A percentile compares a stretch with the other conserved stretches of the same genome.
phyloP scores from a whole-genome alignment of 2,329 filamentous ascomycete genomes.

The Claviceps fusiformis region DNA sequence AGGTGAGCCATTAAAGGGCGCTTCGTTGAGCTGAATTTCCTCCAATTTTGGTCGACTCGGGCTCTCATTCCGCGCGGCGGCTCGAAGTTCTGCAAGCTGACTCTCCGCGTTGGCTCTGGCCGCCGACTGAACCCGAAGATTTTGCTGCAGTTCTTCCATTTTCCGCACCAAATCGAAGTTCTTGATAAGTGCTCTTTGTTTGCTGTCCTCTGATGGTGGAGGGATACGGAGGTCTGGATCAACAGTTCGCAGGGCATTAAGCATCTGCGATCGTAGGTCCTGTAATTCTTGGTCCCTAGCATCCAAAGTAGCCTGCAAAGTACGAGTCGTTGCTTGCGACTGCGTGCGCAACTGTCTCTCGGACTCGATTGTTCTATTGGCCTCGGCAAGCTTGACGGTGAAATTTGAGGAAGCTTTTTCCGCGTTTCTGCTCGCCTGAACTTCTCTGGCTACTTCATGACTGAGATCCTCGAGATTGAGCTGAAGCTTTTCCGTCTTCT shows the following conservation, averaged over 20 bases:
- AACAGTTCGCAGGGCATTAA: slow-evolving; percentile 73
- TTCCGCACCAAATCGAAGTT: slow-evolving; percentile 78
- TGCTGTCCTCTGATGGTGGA: slow-evolving; percentile 41
- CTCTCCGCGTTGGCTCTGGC: slow-evolving; percentile 70
- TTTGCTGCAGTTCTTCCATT: slow-evolving; percentile 78
- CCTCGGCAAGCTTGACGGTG: slow-evolving; percentile 74
- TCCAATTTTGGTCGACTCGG: slow-evolving; percentile 64
- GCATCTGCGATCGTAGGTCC: slow-evolving; percentile 66
- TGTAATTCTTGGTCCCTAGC: slow-evolving; percentile 67
- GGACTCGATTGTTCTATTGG: slow-evolving; percentile 78
- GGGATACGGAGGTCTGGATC: slow-evolving; percentile 58
- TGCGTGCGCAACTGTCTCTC: slow-evolving; percentile 76
- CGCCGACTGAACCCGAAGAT: slow-evolving; percentile 69
- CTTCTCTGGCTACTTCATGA: slow-evolving; percentile 80
- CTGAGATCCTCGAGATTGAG: slow-evolving; percentile 83
- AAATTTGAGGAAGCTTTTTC: slow-evolving; percentile 75
- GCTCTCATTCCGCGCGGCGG: slow-evolving; percentile 57
- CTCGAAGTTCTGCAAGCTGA: slow-evolving; percentile 66
- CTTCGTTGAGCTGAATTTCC: slow-evolving; percentile 76
- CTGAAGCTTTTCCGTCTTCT: slow-evolving; percentile 85
- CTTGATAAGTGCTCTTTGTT: slow-evolving; percentile 56
- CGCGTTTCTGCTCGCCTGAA: slow-evolving; percentile 77
- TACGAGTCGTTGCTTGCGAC: slow-evolving; percentile 71
- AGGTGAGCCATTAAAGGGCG: slow-evolving; percentile 60
- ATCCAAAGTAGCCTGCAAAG: slow-evolving; percentile 67